A percentile compares a stretch with the other conserved stretches of the same genome.
phyloP scores from a whole-genome alignment of 768 basidiomycete genomes.

The Lentinula boryana region DNA sequence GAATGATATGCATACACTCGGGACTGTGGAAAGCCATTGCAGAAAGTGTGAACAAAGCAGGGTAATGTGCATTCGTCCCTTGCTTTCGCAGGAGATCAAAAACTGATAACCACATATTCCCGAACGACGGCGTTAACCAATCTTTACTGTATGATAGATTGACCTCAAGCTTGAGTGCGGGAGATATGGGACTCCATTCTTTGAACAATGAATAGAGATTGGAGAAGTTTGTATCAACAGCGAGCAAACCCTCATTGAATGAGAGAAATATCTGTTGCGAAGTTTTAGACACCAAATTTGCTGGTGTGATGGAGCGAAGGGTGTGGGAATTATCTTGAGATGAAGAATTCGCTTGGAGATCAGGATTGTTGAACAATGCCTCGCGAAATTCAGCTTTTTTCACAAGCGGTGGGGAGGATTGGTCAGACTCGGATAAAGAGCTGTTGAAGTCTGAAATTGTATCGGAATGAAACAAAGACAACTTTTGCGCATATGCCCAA shows the following conservation, averaged over 20 bases:
- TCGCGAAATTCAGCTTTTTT: slow-evolving; percentile 13
- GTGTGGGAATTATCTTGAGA: neutral
- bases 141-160: slow-evolving; percentile 17
- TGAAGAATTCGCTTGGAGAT: neutral
- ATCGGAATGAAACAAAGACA: slow-evolving; percentile 1
- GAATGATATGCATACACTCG: slow-evolving; percentile 11
- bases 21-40: slow-evolving; percentile 23
- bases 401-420: slow-evolving; percentile 10
- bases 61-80: slow-evolving; percentile 3
- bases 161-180: neutral
- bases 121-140: slow-evolving; percentile 20
- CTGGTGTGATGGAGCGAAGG: neutral
- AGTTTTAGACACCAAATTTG: neutral
- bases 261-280: neutral
- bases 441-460: neutral
- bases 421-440: neutral
- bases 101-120: slow-evolving; percentile 18
- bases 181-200: neutral
- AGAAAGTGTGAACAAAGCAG: slow-evolving; percentile 21
- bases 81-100: slow-evolving; percentile 18
- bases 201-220: neutral
- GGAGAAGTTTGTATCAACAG: neutral
- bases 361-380: slow-evolving; percentile 9
- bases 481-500: slow-evolving; percentile 15
- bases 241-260: neutral